Evolutionary conservation across 225 moss, liverwort and hornwort genomes (phyloP).

Genomic region (Polytrichum formosum): DNA sequence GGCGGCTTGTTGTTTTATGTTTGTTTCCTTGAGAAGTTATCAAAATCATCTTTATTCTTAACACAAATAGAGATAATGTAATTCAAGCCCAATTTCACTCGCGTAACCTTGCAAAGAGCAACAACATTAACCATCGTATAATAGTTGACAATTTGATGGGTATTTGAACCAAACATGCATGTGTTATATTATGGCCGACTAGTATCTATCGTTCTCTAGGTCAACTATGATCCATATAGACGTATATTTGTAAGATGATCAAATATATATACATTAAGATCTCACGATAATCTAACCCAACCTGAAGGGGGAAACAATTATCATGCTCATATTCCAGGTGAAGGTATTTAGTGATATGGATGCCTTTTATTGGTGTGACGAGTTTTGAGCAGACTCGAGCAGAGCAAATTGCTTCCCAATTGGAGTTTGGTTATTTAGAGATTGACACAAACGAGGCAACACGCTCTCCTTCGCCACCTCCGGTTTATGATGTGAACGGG

Average conservation of each 20-base stretch:
- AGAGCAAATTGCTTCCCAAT: slow-evolving; percentile 93
- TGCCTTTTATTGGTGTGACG: slow-evolving; percentile 95
- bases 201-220: too few species aligned
- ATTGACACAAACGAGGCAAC: slow-evolving; percentile 41
- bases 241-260: background rate
- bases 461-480: slow-evolving; percentile 89
- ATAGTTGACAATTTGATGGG: background rate
- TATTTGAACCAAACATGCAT: background rate
- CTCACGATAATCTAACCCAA: slow-evolving; percentile 15
- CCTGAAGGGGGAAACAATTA: slow-evolving; percentile 36
- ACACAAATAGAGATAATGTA: too few species aligned
- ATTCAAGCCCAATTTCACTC: too few species aligned
- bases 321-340: slow-evolving; percentile 80
- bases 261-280: background rate
- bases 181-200: background rate
- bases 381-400: slow-evolving; percentile 99
- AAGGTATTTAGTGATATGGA: slow-evolving; percentile 89
- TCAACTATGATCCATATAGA: too few species aligned
- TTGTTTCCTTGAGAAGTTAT: too few species aligned
- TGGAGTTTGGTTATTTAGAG: slow-evolving; percentile 75
- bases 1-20: too few species aligned
- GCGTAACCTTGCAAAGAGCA: too few species aligned
- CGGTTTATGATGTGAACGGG: slow-evolving; percentile 77
- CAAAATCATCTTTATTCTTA: too few species aligned
- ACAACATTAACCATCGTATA: too few species aligned